Evolutionary conservation across 306 rosid species (phyloP), one percentile per base, ranked within the genome.

Genomic region (Macrotyloma uniflorum): DNA sequence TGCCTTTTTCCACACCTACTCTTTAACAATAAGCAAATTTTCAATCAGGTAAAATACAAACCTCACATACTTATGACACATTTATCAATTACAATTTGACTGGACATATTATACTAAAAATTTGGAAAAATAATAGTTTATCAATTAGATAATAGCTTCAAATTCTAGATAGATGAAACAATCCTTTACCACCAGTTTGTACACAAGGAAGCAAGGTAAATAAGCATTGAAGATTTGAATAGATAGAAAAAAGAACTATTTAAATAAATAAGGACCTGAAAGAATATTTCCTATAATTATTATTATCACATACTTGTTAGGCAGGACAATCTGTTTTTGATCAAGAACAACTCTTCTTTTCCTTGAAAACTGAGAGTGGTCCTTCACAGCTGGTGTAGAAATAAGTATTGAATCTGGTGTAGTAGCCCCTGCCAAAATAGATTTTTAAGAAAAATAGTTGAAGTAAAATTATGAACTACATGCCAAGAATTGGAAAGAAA

Each of bases 291-390:
- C 32, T 38, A 30, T 43, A 76, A n/a, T 62, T 20, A 61, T 62
- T 20, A 61, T 19, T 43, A 79, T 26, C 75, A 82, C 98, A 57
- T 92, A 92, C 97, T 84, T 70, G 51, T 75, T 83, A 57, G 93
- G 77, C 80, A 92, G 81, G 70, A 92, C 74, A 20, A 38, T 24
- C 57, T 40, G 28, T 71, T 80, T 33, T 70, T 82, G 75, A 79
- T 95, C 98, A 72, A 89, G 5, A 69, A 75, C 43, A 59, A 68
- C 46, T 86, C 87, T 92, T 82, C 98, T 89, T 87, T 91, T 91
- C 82, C 78, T 88, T 38, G 89, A 82, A 75, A 72, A 58, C 62
- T 36, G 64, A 33, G 85, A 77, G 43, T 32, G 67, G 71, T 87
- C 91, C 67, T 68, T 88, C 15, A 53, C 65, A 70, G 87, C 80